phyloP scores from a whole-genome alignment of 2,329 filamentous ascomycete genomes.

The Clarireedia paspali region DNA sequence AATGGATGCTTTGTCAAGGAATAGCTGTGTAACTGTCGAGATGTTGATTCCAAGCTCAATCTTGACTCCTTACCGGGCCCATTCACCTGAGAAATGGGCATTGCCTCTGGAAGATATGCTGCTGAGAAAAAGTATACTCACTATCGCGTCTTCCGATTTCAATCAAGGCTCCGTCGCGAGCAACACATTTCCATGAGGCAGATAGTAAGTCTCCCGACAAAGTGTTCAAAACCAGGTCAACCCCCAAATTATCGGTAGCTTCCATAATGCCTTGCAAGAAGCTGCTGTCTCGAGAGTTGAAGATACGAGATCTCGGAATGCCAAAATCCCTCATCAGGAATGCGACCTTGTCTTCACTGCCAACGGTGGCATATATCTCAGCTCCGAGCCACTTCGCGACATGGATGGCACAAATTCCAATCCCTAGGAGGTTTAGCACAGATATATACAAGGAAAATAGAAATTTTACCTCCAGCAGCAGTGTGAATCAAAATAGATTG shows the following conservation, averaged over 20 bases:
- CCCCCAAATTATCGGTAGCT: conserved; percentile 18
- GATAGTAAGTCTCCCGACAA: conserved; percentile 21
- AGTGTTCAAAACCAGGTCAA: conserved; percentile 25
- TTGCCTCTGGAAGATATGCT: neutral
- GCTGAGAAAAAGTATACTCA: neutral
- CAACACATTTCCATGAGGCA: conserved; percentile 29
- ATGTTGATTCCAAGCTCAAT: neutral
- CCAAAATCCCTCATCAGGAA: conserved; percentile 17
- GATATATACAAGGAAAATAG: neutral
- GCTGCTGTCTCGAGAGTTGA: conserved; percentile 21
- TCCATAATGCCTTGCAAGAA: conserved; percentile 20
- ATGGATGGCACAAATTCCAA: conserved; percentile 29
- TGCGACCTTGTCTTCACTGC: conserved; percentile 12
- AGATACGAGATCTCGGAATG: conserved; percentile 22
- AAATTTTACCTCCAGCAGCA: neutral
- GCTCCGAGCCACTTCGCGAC: conserved; percentile 24
- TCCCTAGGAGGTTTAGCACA: conserved; percentile 5
- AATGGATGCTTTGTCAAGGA: neutral
- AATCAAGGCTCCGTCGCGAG: conserved; percentile 30
- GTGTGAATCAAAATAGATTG: neutral
- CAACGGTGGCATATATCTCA: conserved; percentile 25
- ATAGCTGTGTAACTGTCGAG: neutral
- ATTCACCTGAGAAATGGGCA: neutral
- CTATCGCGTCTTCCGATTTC: conserved; percentile 32
- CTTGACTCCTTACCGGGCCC: neutral